These are phyloP conservation scores for Ophiocordyceps unilateralis DNA, from an alignment of 2,329 filamentous ascomycete species.

Conservation along the genomic window DNA sequence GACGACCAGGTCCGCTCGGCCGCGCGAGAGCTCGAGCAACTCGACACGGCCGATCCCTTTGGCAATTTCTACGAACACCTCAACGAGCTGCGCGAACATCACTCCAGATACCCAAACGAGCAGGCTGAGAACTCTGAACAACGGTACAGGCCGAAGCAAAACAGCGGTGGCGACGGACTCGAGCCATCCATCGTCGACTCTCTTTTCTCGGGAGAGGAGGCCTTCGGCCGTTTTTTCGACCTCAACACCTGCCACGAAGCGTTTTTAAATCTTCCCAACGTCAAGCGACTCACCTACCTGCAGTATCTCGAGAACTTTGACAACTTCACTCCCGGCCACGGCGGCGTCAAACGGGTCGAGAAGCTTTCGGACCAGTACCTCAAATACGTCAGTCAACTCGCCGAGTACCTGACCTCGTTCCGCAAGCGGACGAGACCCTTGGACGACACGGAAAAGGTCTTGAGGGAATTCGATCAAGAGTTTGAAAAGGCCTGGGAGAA, in stretches of 20 bases:
- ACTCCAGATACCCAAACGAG: conserved; percentile 82
- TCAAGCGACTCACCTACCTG: conserved; percentile 74
- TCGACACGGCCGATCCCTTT: conserved; percentile 73
- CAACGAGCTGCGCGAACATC: conserved; percentile 66
- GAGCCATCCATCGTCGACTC: conserved; percentile 58
- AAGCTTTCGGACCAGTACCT: conserved; percentile 92
- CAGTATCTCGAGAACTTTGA: conserved; percentile 91
- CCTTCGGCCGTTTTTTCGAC: conserved; percentile 84
- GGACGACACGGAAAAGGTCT: conserved; percentile 67
- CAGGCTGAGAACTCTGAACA: conserved; percentile 89
- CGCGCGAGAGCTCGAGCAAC: conserved; percentile 64
- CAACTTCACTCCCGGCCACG: conserved; percentile 56
- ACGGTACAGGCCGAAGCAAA: conserved; percentile 60
- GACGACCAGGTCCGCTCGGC: conserved; percentile 56
- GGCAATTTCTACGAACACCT: conserved; percentile 84
- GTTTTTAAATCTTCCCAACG: conserved; percentile 75
- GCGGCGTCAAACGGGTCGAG: conserved; percentile 59
- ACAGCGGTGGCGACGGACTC: conserved; percentile 45
- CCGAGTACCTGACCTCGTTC: conserved; percentile 74
- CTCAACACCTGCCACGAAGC: conserved; percentile 69
- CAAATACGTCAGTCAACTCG: conserved; percentile 65
- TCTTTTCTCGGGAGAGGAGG: conserved; percentile 93
- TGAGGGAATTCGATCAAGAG: conserved; percentile 61
- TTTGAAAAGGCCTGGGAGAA: conserved; percentile 73
- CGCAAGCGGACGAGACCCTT: conserved; percentile 71